Percentiles rank a stretch among this genome's conserved stretches.
phyloP scores from a whole-genome alignment of 371 early-diverging fungal genomes.

The Mucor ambiguus region DNA sequence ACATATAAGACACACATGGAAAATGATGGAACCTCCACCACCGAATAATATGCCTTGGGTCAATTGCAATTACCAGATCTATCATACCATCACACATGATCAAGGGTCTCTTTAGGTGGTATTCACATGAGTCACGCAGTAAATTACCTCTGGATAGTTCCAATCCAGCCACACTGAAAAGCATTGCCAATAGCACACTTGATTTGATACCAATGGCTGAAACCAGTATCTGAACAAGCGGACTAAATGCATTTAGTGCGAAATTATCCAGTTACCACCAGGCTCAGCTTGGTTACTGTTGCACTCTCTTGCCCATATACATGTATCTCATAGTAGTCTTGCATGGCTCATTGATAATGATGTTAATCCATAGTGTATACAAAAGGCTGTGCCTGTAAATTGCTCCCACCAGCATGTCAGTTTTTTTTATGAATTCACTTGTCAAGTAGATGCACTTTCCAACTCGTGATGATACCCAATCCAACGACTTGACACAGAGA shows the following conservation, averaged over 20 bases:
- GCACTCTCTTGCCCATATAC: neutral
- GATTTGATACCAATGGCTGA: conserved; percentile 22
- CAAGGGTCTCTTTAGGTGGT: neutral
- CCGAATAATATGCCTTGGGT: conserved; percentile 35
- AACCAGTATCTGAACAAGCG: conserved; percentile 30
- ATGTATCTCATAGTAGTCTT: conserved; percentile 28
- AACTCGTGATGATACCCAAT: conserved; percentile 37
- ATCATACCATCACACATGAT: neutral
- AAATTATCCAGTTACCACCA: conserved; percentile 41
- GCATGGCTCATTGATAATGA: conserved; percentile 19
- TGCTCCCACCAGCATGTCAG: too few relatives aligned
- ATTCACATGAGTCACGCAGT: neutral
- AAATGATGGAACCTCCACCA: conserved; percentile 48
- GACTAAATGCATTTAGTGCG: conserved; percentile 28
- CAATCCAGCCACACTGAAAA: conserved; percentile 16
- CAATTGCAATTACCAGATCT: conserved; percentile 35
- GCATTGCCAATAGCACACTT: conserved; percentile 3
- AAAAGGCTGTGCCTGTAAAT: too few relatives aligned
- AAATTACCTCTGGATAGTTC: conserved; percentile 5
- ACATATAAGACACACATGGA: conserved; percentile 16
- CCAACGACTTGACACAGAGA: conserved; percentile 52
- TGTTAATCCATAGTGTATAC: too few relatives aligned
- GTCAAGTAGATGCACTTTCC: conserved; percentile 1
- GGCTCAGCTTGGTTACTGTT: conserved; percentile 24
- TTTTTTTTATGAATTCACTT: too few relatives aligned